Evolutionary conservation across 495 filamentous ascomycete species (phyloP), one percentile per base, ranked within the genome.

Genomic region (Melanomma pulvis-pyrius): DNA sequence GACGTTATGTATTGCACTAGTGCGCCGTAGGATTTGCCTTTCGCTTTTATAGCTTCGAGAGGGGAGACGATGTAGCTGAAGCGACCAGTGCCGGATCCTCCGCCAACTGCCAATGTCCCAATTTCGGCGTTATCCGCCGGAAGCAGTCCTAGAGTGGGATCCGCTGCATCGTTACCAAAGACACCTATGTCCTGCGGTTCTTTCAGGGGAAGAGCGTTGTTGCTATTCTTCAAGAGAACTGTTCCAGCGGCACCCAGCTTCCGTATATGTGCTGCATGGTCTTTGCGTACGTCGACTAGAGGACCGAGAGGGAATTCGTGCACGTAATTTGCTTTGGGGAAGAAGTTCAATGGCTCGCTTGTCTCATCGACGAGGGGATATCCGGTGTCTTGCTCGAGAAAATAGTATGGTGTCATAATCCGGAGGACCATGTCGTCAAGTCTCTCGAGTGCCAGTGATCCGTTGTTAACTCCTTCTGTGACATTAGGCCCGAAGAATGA

Each of bases 191-290:
- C 85, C 41, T 71, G 76, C 6, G 82, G 81, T 0, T 71, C 74
- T 8, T 74, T 76, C 36, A 90, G 73, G 0, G 87, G 88, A 3
- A 91, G 71, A 3, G 79, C 77, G 25, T 77, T 73, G 29, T 82
- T 79, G 12, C 71, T 67, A 59, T 90, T 90, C 76, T 91, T 90
- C 0, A 91, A 75, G 32, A 90, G 66, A 1, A 89, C 86, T 6
- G 78, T 82, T 11, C 82, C 82, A 32, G 82, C 84, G 9, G 84
- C 82, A 11, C 80, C 84, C n/a, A 85, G 81, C 67, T 82, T 73
- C 5, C 85, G 79, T 61, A 88, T 87, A 32, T 84, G 64, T 1
- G 71, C 68, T 0, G 74, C 72, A 75, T 85, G 77, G 54, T 80
- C 73, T 15, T 73, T 80, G 19, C 85, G 83, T 3, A 86, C 86